phyloP scores from a whole-genome alignment of 2,329 filamentous ascomycete genomes.

The Hymenoscyphus occultus region DNA sequence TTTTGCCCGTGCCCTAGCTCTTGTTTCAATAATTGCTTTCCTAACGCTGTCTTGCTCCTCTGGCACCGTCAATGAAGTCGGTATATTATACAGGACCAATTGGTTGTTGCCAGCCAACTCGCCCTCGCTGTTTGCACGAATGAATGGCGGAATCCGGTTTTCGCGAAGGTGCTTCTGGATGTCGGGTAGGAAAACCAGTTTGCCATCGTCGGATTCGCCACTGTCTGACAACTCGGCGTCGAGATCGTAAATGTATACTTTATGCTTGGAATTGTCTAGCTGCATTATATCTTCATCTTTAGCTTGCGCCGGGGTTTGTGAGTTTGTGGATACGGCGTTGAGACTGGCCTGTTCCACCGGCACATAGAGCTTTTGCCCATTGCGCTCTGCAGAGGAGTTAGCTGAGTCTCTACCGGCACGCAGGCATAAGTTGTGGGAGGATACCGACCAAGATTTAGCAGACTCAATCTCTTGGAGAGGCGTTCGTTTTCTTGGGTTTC shows the following conservation, averaged over 20 bases:
- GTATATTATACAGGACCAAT: constrained; percentile 82
- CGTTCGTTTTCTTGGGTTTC: constrained; percentile 64
- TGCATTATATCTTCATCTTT: constrained; percentile 66
- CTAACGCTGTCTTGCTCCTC: constrained; percentile 74
- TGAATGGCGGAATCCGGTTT: constrained; percentile 59
- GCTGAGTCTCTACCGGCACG: constrained; percentile 11
- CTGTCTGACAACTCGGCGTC: constrained; percentile 78
- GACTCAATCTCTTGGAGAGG: constrained; percentile 78
- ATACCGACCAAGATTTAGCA: constrained; percentile 73
- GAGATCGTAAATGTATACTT: constrained; percentile 86
- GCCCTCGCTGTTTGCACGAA: constrained; percentile 58
- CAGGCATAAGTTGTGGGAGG: constrained; percentile 1
- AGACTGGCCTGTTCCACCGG: constrained; percentile 53
- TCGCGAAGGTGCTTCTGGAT: constrained; percentile 76
- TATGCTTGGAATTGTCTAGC: constrained; percentile 78
- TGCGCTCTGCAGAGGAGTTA: constrained; percentile 49
- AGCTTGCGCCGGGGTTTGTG: constrained; percentile 19
- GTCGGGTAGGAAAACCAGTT: constrained; percentile 77
- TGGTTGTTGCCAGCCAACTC: constrained; percentile 58
- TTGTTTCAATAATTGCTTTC: constrained; percentile 78
- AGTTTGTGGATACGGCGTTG: constrained; percentile 21
- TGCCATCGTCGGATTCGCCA: constrained; percentile 55
- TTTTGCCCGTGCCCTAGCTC: constrained; percentile 63
- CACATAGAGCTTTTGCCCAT: constrained; percentile 63
- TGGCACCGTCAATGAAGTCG: constrained; percentile 71